Conservation (phyloP, 441 rosid species). For the Arabidopsis lyrata region DNA sequence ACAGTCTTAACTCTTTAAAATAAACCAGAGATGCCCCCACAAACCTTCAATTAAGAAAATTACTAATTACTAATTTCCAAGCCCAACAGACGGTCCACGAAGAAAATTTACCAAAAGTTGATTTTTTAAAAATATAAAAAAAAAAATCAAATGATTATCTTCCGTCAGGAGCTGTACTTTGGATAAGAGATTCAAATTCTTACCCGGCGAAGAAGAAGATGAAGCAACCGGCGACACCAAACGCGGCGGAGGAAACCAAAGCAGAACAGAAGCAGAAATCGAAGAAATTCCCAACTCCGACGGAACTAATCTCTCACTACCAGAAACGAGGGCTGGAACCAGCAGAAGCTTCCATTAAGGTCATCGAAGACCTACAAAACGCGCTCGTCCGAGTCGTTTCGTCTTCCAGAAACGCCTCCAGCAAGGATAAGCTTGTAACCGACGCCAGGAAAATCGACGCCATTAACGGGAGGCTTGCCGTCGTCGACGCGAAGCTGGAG, state of each 20-base stretch:
- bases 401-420: constrained; percentile 52
- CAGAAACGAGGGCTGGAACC: constrained; percentile 73
- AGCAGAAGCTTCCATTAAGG: constrained; percentile 79
- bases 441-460: constrained; percentile 74
- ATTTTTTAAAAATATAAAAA: neutral
- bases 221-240: constrained; percentile 55
- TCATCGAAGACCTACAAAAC: constrained; percentile 87
- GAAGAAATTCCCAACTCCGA: constrained; percentile 64
- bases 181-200: constrained; percentile 17
- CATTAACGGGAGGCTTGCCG: constrained; percentile 59
- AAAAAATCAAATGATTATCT: neutral
- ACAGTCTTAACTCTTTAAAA: neutral
- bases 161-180: neutral
- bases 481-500: constrained; percentile 84
- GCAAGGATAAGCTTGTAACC: constrained; percentile 54
- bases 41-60: constrained; percentile 63
- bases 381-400: constrained; percentile 64
- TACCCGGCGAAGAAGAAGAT: constrained; percentile 40
- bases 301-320: constrained; percentile 84
- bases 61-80: constrained; percentile 4
- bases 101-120: neutral
- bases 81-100: constrained; percentile 37
- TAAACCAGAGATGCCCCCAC: neutral
- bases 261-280: constrained; percentile 40
- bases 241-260: constrained; percentile 44